phyloP scores from a whole-genome alignment of 306 rosid genomes.

The Heteromeles arbutifolia region DNA sequence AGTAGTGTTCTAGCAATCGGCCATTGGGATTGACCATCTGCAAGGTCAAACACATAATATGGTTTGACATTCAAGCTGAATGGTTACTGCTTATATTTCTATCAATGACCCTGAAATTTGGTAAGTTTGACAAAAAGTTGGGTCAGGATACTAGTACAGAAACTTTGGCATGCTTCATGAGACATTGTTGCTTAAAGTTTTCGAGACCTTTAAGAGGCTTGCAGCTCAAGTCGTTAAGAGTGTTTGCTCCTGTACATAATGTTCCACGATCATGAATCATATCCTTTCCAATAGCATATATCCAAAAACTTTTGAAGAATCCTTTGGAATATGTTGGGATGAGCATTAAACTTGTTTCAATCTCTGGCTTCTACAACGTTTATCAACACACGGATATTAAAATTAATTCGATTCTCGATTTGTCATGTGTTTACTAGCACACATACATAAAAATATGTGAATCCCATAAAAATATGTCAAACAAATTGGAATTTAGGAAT shows the following conservation, averaged over 20 bases:
- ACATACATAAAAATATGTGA: too few relatives aligned
- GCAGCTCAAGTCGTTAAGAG: not conserved
- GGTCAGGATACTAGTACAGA: not conserved
- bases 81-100: not conserved
- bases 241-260: not conserved
- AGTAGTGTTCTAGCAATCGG: not conserved
- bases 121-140: not conserved
- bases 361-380: too few relatives aligned
- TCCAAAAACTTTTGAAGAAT: too few relatives aligned
- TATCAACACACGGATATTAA: too few relatives aligned
- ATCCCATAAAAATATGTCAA: too few relatives aligned
- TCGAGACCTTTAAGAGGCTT: not conserved
- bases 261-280: too few relatives aligned
- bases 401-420: too few relatives aligned
- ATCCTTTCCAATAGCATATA: too few relatives aligned
- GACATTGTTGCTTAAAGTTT: not conserved
- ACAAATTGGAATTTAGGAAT: too few relatives aligned
- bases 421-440: too few relatives aligned
- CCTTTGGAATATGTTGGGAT: too few relatives aligned
- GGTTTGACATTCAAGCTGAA: not conserved
- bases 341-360: too few relatives aligned
- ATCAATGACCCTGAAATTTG: not conserved
- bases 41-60: not conserved
- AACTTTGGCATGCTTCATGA: not conserved
- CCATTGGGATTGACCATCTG: not conserved